Evolutionary conservation across 208 protist species (phyloP), one percentile per base, ranked within the genome.

Genomic region (Vickermania spadyakhi): DNA sequence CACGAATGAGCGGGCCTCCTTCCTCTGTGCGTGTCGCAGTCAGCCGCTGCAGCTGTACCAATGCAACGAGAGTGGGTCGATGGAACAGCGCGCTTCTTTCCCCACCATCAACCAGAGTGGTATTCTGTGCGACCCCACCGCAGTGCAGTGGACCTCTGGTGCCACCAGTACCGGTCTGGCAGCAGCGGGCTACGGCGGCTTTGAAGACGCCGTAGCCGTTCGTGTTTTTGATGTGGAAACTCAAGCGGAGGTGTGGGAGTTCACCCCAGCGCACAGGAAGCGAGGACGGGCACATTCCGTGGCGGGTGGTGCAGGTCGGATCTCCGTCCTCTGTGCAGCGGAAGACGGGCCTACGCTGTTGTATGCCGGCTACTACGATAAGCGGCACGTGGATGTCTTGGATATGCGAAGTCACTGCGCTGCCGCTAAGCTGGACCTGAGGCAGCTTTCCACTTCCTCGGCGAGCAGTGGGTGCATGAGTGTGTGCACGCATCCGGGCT

Each of bases 41-140:
- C 70, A 70, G 60, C 87, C 87, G 3, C 59, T 94, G 52, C 87
- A 94, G 62, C 49, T 94, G 52, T 91, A 88, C 52, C 81, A 64
- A 14, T 51, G 66, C 2, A 45, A 18, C 36, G 18, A 18, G 11
- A 45, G 36, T 18, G 36, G 18, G 36, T 18, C 18, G 36, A 7
- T n/a, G 36, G 11, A 45, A 7, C 62, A 84, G 61, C 80, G 87
- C n/a, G 84, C 77, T 25, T 75, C 79, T 3, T 94, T 89, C 58
- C 62, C 69, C n/a, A 76, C 79, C 3, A n/a, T 21, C 25, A 89
- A 86, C 53, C 66, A 72, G 54, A 74, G 70, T 62, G 82, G 76
- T 60, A 74, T 73, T 49, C 73, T 77, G 26, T 65, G 66, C 11
- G 59, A 81, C 55, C 69, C 81, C 1, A 72, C 73, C 52, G 64